Evolutionary conservation across 768 basidiomycete species (phyloP).

Genomic region (Tremella fuciformis): DNA sequence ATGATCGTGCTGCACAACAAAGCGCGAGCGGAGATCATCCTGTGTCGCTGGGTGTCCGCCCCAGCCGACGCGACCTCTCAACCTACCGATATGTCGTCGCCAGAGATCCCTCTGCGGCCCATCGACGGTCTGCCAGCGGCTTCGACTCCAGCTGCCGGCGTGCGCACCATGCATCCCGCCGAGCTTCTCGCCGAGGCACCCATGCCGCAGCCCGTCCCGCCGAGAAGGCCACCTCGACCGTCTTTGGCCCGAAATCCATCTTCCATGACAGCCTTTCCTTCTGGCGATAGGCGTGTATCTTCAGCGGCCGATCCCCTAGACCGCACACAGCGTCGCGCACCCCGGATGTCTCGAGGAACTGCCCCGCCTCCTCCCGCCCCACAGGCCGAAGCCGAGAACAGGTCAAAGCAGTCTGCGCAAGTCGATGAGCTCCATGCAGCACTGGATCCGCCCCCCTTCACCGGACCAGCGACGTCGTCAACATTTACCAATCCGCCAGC

Average conservation of each 20-base stretch:
- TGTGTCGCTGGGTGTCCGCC: constrained; percentile 29
- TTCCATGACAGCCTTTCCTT: constrained; percentile 15
- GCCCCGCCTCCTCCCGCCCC: constrained; percentile 1
- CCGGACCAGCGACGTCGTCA: constrained; percentile 4
- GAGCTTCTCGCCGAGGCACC: constrained; percentile 20
- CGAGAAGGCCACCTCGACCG: constrained; percentile 8
- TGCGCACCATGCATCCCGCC: constrained; percentile 24
- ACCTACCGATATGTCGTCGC: constrained; percentile 9
- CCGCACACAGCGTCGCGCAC: constrained; percentile 28
- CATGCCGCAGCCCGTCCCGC: not conserved
- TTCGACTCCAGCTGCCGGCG: not conserved
- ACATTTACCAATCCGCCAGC: too few species aligned
- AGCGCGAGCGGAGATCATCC: constrained; percentile 30
- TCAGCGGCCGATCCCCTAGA: constrained; percentile 34
- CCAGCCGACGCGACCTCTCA: constrained; percentile 6
- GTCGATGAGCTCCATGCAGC: constrained; percentile 37
- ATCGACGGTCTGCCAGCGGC: too few species aligned
- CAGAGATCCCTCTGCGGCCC: not conserved
- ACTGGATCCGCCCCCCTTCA: constrained; percentile 22
- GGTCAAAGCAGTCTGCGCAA: constrained; percentile 4
- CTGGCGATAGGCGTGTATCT: constrained; percentile 27
- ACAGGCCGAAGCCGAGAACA: not conserved
- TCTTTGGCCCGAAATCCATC: constrained; percentile 32
- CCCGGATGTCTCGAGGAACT: constrained; percentile 27
- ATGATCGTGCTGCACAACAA: constrained; percentile 30